These are phyloP conservation scores for Alnus rubra DNA, from an alignment of 306 rosid species.

Conservation along the genomic window DNA sequence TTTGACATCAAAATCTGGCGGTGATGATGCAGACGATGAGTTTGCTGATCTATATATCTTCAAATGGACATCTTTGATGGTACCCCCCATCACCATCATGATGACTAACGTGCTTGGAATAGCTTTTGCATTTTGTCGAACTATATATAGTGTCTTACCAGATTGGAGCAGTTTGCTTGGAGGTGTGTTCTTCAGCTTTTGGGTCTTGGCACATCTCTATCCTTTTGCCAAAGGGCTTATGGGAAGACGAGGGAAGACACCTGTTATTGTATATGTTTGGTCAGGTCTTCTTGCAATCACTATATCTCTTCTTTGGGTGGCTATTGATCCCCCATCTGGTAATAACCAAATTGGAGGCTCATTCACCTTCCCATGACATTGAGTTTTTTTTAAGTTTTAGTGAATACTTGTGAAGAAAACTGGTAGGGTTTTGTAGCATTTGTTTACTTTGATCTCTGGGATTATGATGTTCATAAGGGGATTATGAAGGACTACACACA, in stretches of 20 bases:
- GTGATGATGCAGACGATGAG: slow-evolving; percentile 63
- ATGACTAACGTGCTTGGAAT: slow-evolving; percentile 64
- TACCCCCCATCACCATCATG: slow-evolving; percentile 72
- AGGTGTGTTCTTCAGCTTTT: slow-evolving; percentile 73
- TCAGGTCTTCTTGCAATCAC: slow-evolving; percentile 70
- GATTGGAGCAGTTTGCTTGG: slow-evolving; percentile 68
- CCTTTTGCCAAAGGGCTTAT: slow-evolving; percentile 80
- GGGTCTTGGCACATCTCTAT: slow-evolving; percentile 74
- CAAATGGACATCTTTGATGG: slow-evolving; percentile 71
- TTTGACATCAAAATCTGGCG: slow-evolving; percentile 63
- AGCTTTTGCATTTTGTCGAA: slow-evolving; percentile 51
- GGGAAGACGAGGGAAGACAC: slow-evolving; percentile 76
- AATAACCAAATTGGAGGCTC: slow-evolving; percentile 64
- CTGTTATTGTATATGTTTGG: slow-evolving; percentile 78
- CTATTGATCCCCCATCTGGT: slow-evolving; percentile 64
- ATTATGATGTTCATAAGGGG: slow-evolving; percentile 17
- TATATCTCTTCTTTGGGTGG: slow-evolving; percentile 80
- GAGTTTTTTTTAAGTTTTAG: background rate
- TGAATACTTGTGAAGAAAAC: slow-evolving; percentile 40
- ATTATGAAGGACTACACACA: slow-evolving; percentile 12
- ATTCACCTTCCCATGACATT: slow-evolving; percentile 57
- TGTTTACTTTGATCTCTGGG: slow-evolving; percentile 25
- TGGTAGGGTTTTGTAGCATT: slow-evolving; percentile 12
- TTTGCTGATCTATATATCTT: slow-evolving; percentile 55
- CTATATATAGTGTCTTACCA: slow-evolving; percentile 50